These are phyloP conservation scores for Nymphaea thermarum DNA, from an alignment of 164 flowering plant species.

Conservation along the genomic window DNA sequence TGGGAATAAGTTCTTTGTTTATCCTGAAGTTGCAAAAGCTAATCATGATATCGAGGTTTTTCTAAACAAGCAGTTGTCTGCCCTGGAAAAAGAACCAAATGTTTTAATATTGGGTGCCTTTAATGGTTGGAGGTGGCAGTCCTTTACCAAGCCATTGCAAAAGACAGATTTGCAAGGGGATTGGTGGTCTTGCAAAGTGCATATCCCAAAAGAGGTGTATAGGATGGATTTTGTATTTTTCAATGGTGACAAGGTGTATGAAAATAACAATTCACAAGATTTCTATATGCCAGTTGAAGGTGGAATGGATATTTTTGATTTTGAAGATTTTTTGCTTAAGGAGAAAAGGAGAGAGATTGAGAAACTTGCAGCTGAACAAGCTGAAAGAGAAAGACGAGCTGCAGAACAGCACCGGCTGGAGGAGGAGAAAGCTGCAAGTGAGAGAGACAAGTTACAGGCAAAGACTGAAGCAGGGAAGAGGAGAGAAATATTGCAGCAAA, in stretches of 20 bases:
- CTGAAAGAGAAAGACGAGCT: conserved; percentile 71
- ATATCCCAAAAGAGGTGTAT: conserved; percentile 82
- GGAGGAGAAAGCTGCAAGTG: conserved; percentile 62
- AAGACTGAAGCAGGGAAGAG: conserved; percentile 42
- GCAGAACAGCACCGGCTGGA: conserved; percentile 63
- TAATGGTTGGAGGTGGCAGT: conserved; percentile 92
- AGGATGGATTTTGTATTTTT: conserved; percentile 85
- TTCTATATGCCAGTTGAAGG: conserved; percentile 60
- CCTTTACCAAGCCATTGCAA: conserved; percentile 53
- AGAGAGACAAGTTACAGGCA: conserved; percentile 76
- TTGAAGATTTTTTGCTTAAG: conserved; percentile 94
- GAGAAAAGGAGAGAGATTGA: conserved; percentile 79
- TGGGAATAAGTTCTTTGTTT: conserved; percentile 55
- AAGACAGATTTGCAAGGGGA: conserved; percentile 62
- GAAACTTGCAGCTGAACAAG: conserved; percentile 62
- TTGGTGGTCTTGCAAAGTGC: conserved; percentile 92
- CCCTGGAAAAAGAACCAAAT: conserved; percentile 52
- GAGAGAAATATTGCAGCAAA: conserved; percentile 27
- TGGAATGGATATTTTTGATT: conserved; percentile 58
- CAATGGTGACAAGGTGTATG: conserved; percentile 71
- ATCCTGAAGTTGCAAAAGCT: conserved; percentile 61
- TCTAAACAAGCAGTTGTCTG: conserved; percentile 59
- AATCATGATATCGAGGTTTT: conserved; percentile 65
- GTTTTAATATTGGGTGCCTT: conserved; percentile 87
- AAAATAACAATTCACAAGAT: conserved; percentile 74